phyloP scores from a whole-genome alignment of 2,329 filamentous ascomycete genomes.

The Colletotrichum zoysiae region DNA sequence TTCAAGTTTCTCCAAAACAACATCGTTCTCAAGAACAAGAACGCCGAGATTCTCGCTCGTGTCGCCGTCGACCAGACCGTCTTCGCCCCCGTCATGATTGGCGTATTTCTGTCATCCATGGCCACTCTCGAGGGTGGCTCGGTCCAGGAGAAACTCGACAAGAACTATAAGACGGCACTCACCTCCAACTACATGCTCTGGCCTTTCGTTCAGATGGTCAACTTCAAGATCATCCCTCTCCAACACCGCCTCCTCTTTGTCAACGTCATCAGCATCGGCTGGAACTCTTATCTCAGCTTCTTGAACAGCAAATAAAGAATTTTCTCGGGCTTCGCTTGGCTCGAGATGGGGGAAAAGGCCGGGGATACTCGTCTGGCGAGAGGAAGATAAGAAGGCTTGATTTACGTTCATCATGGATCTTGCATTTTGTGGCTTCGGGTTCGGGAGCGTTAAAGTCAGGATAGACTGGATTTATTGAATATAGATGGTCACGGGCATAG shows the following conservation, averaged over 20 bases:
- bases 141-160: slow-evolving; percentile 75
- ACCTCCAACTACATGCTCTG: slow-evolving; percentile 89
- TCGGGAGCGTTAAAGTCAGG: background rate
- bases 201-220: slow-evolving; percentile 86
- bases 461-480: slow-evolving; percentile 21
- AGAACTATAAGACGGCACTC: slow-evolving; percentile 78
- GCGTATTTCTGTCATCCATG: slow-evolving; percentile 86
- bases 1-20: slow-evolving; percentile 81
- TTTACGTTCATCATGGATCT: background rate
- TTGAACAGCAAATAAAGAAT: slow-evolving; percentile 64
- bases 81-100: slow-evolving; percentile 88
- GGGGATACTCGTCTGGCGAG: background rate
- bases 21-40: slow-evolving; percentile 73
- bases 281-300: slow-evolving; percentile 75
- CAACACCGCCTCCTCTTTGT: slow-evolving; percentile 88
- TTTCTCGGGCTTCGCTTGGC: background rate
- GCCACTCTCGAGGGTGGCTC: slow-evolving; percentile 79
- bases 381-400: background rate
- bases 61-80: slow-evolving; percentile 84
- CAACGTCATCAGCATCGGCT: slow-evolving; percentile 80
- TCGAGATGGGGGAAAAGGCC: background rate
- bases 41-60: slow-evolving; percentile 81
- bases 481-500: slow-evolving; percentile 9
- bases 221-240: slow-evolving; percentile 89
- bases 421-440: slow-evolving; percentile 1